Evolutionary conservation across 805 yeast genomes (phyloP), one percentile per base, ranked within the genome.

Genomic region (Debaryomyces tyrocola): DNA sequence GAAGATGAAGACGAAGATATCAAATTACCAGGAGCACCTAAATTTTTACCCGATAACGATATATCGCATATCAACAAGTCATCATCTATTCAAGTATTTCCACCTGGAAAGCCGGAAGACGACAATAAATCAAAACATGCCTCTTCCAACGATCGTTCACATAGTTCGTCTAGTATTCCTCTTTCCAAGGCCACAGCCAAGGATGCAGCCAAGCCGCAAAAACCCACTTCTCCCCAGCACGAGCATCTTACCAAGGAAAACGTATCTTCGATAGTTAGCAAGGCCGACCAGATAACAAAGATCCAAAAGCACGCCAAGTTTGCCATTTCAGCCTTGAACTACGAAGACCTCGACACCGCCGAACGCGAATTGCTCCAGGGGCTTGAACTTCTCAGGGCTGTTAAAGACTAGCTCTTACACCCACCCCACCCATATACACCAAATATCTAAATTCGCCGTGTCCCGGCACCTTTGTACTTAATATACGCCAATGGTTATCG

Each of bases 261-360:
- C 38, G 69, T 85, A 12, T 56, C 65, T n/a, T 58, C 69, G 14
- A 78, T 85, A 46, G 62, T 86, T 57, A 75, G 78, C 47, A 70
- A 73, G 12, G 78, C 83, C 18, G 87, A 80, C 44, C 68, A 74
- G 39, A 81, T 85, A 17, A 59, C 80, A 8, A 71, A 76, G 54
- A 80, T 84, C 1, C 92, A 86, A 57, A 85, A 82, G 54, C 78
- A 75, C 49, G 87, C 91, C 28, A 85, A 81, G 59, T 87, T 83
- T 60, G 92, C 90, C 1, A 81, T 85, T 6, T 83, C 90, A 46
- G 94, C 95, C 0, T 70, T 87, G 59, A 85, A 85, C 58, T 87
- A 85, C 60, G 92, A 87, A 50, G 95, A 87, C 55, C 66, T 79
- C 31, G 74, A 62, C 2, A 87, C 92, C 0, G 92, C 92, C 2